Evolutionary conservation across 176 grass and related monocot genomes (phyloP).

Genomic region (Saccharum officinarum): DNA sequence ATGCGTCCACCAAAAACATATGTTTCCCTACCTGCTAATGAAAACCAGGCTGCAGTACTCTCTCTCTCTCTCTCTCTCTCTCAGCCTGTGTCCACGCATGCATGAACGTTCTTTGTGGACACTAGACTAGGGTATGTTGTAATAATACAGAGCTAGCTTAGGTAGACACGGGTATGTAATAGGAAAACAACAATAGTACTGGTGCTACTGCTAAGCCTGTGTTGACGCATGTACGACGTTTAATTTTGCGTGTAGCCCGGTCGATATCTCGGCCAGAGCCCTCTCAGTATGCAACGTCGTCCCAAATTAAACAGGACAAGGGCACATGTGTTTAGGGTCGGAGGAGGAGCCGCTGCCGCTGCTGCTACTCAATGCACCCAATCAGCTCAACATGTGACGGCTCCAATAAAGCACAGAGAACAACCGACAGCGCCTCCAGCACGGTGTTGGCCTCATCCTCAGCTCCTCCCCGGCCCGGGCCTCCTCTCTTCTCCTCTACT

Average conservation of each 20-base stretch:
- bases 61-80: conserved; percentile 10
- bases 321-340: conserved; percentile 54
- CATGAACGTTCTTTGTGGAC: too few species aligned
- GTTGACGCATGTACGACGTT: conserved; percentile 17
- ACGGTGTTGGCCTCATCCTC: conserved; percentile 68
- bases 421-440: conserved; percentile 81
- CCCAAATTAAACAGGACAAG: conserved; percentile 31
- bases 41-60: not conserved
- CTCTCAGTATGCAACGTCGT: not conserved
- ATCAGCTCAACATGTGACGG: conserved; percentile 81
- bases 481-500: not conserved
- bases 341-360: not conserved
- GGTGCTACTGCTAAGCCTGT: conserved; percentile 28
- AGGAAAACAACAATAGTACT: not conserved
- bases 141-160: too few species aligned
- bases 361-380: conserved; percentile 50
- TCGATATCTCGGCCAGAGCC: not conserved
- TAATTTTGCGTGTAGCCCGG: not conserved
- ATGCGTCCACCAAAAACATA: conserved; percentile 23
- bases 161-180: too few species aligned
- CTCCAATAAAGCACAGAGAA: conserved; percentile 81
- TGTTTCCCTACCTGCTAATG: conserved; percentile 22
- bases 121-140: too few species aligned
- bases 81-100: too few species aligned
- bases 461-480: not conserved